phyloP scores from a whole-genome alignment of 1,139 yeast species.

The Blastobotrys malaysiensis region DNA sequence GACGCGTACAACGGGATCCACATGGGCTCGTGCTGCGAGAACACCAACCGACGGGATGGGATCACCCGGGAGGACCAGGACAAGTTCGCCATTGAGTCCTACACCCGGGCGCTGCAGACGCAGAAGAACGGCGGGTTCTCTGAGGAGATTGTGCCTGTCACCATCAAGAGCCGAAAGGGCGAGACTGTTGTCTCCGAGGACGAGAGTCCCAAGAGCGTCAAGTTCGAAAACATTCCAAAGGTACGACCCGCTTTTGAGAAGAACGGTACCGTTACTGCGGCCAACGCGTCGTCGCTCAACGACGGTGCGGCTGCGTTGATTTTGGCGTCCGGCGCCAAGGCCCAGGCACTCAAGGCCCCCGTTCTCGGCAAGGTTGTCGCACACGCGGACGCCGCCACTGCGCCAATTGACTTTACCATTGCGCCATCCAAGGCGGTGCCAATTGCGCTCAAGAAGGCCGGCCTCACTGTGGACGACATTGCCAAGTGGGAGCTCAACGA shows the following conservation, averaged over 20 bases:
- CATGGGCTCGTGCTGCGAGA: constrained; percentile 62
- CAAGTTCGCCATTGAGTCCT: constrained; percentile 47
- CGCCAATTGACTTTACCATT: constrained; percentile 87
- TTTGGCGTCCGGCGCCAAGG: constrained; percentile 70
- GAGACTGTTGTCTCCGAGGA: constrained; percentile 49
- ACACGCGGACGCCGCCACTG: constrained; percentile 94
- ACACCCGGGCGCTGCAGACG: constrained; percentile 47
- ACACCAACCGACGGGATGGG: constrained; percentile 49
- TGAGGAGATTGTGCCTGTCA: constrained; percentile 49
- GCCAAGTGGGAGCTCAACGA: constrained; percentile 84
- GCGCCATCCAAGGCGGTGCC: constrained; percentile 92
- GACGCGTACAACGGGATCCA: constrained; percentile 51
- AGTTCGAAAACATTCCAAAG: constrained; percentile 59
- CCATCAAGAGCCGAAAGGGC: constrained; percentile 51
- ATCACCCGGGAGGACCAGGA: constrained; percentile 56
- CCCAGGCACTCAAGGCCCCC: constrained; percentile 59
- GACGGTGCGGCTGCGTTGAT: constrained; percentile 94
- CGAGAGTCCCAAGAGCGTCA: constrained; percentile 61
- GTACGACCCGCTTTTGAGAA: constrained; percentile 87
- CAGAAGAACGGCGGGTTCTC: constrained; percentile 44
- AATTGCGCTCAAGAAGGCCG: constrained; percentile 64
- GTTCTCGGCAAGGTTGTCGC: constrained; percentile 68
- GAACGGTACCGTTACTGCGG: constrained; percentile 92
- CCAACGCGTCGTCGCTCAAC: constrained; percentile 85
- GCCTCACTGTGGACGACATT: constrained; percentile 41